These are phyloP conservation scores for Petrea volubilis DNA, from an alignment of 257 asterid species.

Conservation along the genomic window DNA sequence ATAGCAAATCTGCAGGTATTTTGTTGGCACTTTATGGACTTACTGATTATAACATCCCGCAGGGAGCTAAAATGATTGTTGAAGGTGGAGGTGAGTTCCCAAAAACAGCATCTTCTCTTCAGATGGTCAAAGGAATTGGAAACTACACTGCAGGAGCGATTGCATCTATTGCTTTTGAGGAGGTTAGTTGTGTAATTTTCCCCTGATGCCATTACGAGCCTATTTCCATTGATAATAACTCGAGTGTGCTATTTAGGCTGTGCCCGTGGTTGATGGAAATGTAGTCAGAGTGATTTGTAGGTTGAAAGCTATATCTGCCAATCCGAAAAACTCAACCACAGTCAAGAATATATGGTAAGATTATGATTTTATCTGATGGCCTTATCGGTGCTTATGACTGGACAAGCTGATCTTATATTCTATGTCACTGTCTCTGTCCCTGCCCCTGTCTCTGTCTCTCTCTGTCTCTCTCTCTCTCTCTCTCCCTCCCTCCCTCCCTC, in stretches of 20 bases:
- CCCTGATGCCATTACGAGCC: background rate
- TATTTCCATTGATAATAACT: slow-evolving; percentile 15
- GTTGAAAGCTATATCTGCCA: slow-evolving; percentile 81
- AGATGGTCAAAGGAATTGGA: slow-evolving; percentile 81
- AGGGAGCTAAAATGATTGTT: slow-evolving; percentile 96
- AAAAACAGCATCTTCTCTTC: slow-evolving; percentile 72
- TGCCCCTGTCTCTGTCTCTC: background rate
- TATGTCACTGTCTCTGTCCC: background rate
- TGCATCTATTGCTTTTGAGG: slow-evolving; percentile 88
- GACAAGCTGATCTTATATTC: background rate
- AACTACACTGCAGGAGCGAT: slow-evolving; percentile 97
- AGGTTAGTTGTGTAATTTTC: slow-evolving; percentile 48
- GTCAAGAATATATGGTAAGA: slow-evolving; percentile 82
- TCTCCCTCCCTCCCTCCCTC: background rate
- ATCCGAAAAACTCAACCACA: slow-evolving; percentile 68
- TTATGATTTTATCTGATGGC: background rate
- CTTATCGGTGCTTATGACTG: background rate
- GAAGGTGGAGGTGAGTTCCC: slow-evolving; percentile 83
- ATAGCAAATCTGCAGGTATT: background rate
- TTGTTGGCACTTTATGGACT: background rate
- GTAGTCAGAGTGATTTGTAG: slow-evolving; percentile 87
- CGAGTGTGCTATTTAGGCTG: slow-evolving; percentile 53
- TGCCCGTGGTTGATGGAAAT: slow-evolving; percentile 97
- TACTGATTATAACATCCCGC: slow-evolving; percentile 10
- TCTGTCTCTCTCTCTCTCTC: background rate